These are phyloP conservation scores for Amanita rimosa DNA, from an alignment of 768 basidiomycete species.

Conservation along the genomic window DNA sequence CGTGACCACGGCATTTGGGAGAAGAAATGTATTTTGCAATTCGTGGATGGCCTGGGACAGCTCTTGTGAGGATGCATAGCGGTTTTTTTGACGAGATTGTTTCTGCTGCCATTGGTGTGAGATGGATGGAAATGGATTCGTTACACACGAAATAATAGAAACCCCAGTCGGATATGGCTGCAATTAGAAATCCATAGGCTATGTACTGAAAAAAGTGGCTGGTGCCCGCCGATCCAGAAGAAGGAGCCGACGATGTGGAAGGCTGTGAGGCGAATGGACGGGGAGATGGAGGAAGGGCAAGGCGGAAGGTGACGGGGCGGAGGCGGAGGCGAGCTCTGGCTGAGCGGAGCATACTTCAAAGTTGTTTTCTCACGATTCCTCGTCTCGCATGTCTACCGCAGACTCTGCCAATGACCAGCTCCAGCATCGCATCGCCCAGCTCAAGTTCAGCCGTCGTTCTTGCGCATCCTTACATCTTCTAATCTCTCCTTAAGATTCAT, in stretches of 20 bases:
- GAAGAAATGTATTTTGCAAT: slow-evolving; percentile 33
- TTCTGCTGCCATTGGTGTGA: no score
- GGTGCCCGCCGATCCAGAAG: slow-evolving; percentile 27
- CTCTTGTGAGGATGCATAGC: slow-evolving; percentile 37
- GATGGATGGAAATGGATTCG: background rate
- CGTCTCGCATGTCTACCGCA: background rate
- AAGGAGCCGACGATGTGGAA: no score
- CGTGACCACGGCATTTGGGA: slow-evolving; percentile 36
- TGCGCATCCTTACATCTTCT: slow-evolving; percentile 2
- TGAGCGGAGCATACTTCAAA: background rate
- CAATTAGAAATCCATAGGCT: slow-evolving; percentile 24
- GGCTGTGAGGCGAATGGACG: slow-evolving; percentile 3
- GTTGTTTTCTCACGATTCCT: background rate
- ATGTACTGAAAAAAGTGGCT: slow-evolving; percentile 24
- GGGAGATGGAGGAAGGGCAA: background rate
- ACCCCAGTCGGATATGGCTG: slow-evolving; percentile 18
- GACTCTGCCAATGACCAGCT: slow-evolving; percentile 14
- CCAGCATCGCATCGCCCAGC: slow-evolving; percentile 31
- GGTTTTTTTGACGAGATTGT: no score
- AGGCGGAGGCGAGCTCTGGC: background rate
- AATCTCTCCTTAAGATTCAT: slow-evolving; percentile 36
- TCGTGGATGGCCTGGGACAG: slow-evolving; percentile 41
- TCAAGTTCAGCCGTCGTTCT: slow-evolving; percentile 22
- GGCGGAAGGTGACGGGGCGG: background rate
- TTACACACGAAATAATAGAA: slow-evolving; percentile 16